Evolutionary conservation across 805 yeast species (phyloP), one percentile per base, ranked within the genome.

Genomic region (Lipomyces spencermartinsiae): DNA sequence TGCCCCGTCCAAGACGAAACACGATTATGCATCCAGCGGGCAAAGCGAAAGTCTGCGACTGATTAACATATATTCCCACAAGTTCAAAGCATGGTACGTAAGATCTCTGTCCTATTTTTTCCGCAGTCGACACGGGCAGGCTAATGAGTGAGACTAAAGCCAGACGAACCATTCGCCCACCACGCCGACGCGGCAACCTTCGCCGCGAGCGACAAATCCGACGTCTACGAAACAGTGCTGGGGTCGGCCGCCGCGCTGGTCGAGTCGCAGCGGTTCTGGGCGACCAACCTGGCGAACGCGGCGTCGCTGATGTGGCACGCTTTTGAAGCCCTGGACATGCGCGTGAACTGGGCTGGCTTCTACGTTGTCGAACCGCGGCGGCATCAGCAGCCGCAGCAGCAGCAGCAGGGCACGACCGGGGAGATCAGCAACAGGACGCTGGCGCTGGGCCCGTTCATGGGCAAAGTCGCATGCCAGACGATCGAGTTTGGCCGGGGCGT

Each of bases 281-380:
- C 94, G 2, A 87, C 96, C 70, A 94, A 95, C 75, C 79, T 93
- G 43, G 86, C 98, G 34, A 94, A 94, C 75, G 89, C 94, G 51
- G 84, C 97, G 6, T 90, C 97, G 4, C 82, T 94, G 66, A 72
- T 95, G 61, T 94, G 97, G 97, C 89, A 92, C 75, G 93, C 91
- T 10, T 94, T 92, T 78, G 89, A 85, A 65, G 84, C 92, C 0
- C 76, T 91, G 31, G 72, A 72, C 2, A 61, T 62, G 56, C 76
- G 81, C 10, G 91, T 93, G 10, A 94, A 94, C 77, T 94, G 99
- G 99, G 87, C 97, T 0, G 99, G 99, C 0, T 93, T 95, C 77
- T 94, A 94, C 74, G 86, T 91, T 1, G 72, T 82, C 19, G 83
- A 86, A 63, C 77, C 81, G 2, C 29, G 33, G n/a, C 49, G 19